Percentiles rank a stretch among this genome's conserved stretches.
Evolutionary conservation across 2,329 filamentous ascomycete genomes (phyloP).

Genomic region (Colletotrichum somersetense): DNA sequence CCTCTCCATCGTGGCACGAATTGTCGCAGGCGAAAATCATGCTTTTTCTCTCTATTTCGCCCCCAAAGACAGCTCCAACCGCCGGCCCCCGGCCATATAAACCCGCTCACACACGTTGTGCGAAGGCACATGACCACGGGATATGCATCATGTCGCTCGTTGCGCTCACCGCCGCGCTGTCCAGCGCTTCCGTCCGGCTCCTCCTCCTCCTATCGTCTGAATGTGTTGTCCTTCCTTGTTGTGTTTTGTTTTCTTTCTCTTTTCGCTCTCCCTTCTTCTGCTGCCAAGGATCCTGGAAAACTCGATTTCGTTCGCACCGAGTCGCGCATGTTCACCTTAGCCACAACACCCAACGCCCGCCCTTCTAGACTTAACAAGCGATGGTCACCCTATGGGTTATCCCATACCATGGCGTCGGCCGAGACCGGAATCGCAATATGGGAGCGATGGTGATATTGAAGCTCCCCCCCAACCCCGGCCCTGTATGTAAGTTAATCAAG

Average conservation of each 20-base stretch:
- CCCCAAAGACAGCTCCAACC: constrained; percentile 4
- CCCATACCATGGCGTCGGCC: background rate
- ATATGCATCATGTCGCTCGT: constrained; percentile 30
- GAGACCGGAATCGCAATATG: constrained; percentile 24
- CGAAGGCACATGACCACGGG: constrained; percentile 36
- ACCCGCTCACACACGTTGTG: constrained; percentile 22
- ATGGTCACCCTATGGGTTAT: constrained; percentile 5
- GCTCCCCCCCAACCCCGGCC: background rate
- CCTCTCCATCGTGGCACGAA: constrained; percentile 34
- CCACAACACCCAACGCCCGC: background rate
- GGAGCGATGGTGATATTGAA: background rate
- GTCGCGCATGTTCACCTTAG: constrained; percentile 3
- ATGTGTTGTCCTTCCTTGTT: background rate
- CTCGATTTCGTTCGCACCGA: constrained; percentile 1
- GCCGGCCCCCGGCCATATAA: constrained; percentile 5
- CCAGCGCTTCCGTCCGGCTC: background rate
- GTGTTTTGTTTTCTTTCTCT: background rate
- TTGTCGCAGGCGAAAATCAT: constrained; percentile 4
- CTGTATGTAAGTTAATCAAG: constrained; percentile 27
- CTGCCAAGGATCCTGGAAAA: background rate
- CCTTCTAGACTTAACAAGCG: constrained; percentile 10
- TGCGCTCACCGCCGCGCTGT: constrained; percentile 33
- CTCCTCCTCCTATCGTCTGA: background rate
- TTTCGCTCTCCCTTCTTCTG: background rate
- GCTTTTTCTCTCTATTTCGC: background rate